These are phyloP conservation scores for Tricholoma matsutake DNA, from an alignment of 768 basidiomycete genomes.

Conservation along the genomic window DNA sequence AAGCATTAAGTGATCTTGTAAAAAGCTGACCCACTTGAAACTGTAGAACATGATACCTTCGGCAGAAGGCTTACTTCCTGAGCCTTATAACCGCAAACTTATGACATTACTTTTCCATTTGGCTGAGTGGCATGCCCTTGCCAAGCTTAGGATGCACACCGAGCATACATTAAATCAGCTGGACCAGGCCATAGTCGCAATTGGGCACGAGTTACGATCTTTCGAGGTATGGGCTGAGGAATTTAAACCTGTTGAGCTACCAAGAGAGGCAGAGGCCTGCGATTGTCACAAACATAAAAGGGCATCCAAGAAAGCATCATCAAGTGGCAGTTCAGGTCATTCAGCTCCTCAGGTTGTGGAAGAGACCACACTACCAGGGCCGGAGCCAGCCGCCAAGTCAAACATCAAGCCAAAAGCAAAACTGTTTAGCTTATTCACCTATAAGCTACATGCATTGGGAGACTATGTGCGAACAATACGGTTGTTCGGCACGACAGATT, in stretches of 20 bases:
- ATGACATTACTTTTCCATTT: slow-evolving; percentile 28
- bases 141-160: background rate
- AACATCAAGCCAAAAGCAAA: background rate
- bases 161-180: background rate
- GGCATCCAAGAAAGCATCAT: background rate
- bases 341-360: background rate
- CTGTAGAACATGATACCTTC: slow-evolving; percentile 17
- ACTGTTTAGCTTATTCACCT: slow-evolving; percentile 21
- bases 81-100: no score
- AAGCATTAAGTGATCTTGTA: background rate
- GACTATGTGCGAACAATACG: slow-evolving; percentile 26
- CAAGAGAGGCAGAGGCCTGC: background rate
- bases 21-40: background rate
- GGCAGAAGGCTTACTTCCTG: slow-evolving; percentile 32
- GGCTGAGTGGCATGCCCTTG: slow-evolving; percentile 33
- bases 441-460: slow-evolving; percentile 28
- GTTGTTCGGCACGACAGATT: no score
- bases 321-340: no score
- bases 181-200: slow-evolving; percentile 5
- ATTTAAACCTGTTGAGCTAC: background rate
- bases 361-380: no score
- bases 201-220: background rate
- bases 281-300: background rate
- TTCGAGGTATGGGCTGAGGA: background rate
- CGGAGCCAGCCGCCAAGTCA: background rate